Base-by-base conservation (phyloP, 2,329 filamentous ascomycete species). In the Fusarium marasasianum region DNA sequence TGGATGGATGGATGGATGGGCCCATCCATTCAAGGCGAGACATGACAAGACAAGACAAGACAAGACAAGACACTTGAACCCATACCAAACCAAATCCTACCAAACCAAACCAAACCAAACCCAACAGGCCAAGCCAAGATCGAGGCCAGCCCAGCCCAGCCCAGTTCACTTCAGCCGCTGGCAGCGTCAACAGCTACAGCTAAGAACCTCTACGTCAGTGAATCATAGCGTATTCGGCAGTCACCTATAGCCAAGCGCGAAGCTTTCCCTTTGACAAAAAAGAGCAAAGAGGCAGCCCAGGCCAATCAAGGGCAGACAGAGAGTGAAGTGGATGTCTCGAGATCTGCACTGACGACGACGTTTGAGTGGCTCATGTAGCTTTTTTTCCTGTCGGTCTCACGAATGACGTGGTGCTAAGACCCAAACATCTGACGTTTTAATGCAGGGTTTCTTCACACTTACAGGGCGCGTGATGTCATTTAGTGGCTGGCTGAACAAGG, bases 301-400 rank as follows among this genome's bases (percentile, higher is more conserved):
- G 22, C 68, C 69, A 74, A 74, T 65, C 63, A 74, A 37, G 29
- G 24, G 43, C 43, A 24, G 24, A 59, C 41, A 38, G 33, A 20
- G 33, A 55, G 45, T 29, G 50, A 51, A 45, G 69, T 65, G 55
- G 29, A 41, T 43, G 71, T 43, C 48, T 67, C 22, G n/a, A 44
- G 63, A 63, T 71, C 63, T 58, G 55, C 71, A 45, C 58, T 74
- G 71, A 75, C 72, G 68, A 74, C 72, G 47, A 61, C 58, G n/a
- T 44, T 69, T 72, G 71, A 74, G 69, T 74, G 71, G 71, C 58
- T 74, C 43, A 48, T 60, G 64, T 38, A 48, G 22, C 31, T 37
- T 60, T 64, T 64, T 18, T 45, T 11, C 43, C 43, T 44, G n/a
- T 44, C 43, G 50, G 71, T 68, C 38, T 31, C 50, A 51, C 44